These are phyloP conservation scores for Pyrenochaeta sp. DNA, from an alignment of 2,329 filamentous ascomycete species.

Conservation along the genomic window DNA sequence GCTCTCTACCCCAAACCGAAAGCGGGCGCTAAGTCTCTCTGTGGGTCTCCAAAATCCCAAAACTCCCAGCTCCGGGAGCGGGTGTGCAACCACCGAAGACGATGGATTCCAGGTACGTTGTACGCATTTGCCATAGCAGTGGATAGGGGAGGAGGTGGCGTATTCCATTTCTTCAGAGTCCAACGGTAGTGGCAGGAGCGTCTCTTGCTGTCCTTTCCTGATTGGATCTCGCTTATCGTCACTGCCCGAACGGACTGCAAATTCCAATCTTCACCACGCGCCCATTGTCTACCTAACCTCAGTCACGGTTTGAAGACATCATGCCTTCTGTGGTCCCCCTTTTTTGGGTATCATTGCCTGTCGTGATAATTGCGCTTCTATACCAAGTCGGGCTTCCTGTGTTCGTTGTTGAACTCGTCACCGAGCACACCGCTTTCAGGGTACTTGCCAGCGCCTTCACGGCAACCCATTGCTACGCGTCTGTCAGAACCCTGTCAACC, in stretches of 20 bases:
- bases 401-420: constrained; percentile 23
- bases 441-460: constrained; percentile 35
- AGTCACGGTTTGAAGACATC: not conserved
- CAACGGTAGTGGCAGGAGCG: too few species aligned
- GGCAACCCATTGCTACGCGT: constrained; percentile 54
- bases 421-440: constrained; percentile 26
- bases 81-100: too few species aligned
- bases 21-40: not conserved
- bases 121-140: too few species aligned
- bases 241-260: not conserved
- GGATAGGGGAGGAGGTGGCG: too few species aligned
- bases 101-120: too few species aligned
- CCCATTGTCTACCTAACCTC: not conserved
- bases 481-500: constrained; percentile 55
- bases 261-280: not conserved
- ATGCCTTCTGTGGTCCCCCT: constrained; percentile 33
- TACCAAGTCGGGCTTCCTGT: constrained; percentile 36
- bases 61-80: too few species aligned
- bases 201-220: not conserved
- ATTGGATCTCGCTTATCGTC: constrained; percentile 12
- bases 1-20: not conserved
- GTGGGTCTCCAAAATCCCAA: not conserved
- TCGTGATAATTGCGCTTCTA: constrained; percentile 36
- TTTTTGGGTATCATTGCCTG: constrained; percentile 34
- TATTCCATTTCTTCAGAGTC: too few species aligned